Base-by-base conservation (phyloP, 106 monocot genomes). In the Gastrodia elata region DNA sequence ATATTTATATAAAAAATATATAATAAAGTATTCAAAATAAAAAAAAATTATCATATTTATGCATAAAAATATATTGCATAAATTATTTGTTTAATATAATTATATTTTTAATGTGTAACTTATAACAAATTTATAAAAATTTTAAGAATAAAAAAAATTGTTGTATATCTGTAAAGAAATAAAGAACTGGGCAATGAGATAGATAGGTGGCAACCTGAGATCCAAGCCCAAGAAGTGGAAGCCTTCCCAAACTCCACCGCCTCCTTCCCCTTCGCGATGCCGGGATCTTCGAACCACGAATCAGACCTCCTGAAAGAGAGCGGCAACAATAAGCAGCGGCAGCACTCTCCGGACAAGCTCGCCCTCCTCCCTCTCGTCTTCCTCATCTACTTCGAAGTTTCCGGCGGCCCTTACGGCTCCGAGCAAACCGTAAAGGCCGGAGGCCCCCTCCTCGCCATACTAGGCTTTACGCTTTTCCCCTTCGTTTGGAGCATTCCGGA, bases 301-400 rank as follows among this genome's bases (percentile, higher is more conserved):
- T 41, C 69, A 35, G 26, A 4, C 69, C 69, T 35, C 69, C 39
- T 11, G 8, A 26, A 18, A 40, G 3, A 39, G 40, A 69, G 1
- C 26, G 5, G 10, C 18, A 24, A 40, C 11, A 22, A 8, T 8
- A 16, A 41, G 8, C n/a, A 69, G 40, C 26, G 0, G 2, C 73
- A 67, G 0, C 56, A 58, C 20, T n/a, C 6, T 18, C 27, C 22
- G 46, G 26, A 26, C 59, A 78, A 85, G 49, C 84, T 93, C 30
- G 85, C 84, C 9, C 79, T 89, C 0, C n/a, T 93, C 52, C 92
- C 92, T 26, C 84, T 92, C 36, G 84, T 89, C 75, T 92, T 92
- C 84, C 77, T 92, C 64, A 89, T 92, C 71, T 89, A 76, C 79
- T 93, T 93, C 74, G 93, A 93, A 79, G 90, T 93, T 57, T 87